These are phyloP conservation scores for Kwoniella sp. DNA, from an alignment of 768 basidiomycete species.

Conservation along the genomic window DNA sequence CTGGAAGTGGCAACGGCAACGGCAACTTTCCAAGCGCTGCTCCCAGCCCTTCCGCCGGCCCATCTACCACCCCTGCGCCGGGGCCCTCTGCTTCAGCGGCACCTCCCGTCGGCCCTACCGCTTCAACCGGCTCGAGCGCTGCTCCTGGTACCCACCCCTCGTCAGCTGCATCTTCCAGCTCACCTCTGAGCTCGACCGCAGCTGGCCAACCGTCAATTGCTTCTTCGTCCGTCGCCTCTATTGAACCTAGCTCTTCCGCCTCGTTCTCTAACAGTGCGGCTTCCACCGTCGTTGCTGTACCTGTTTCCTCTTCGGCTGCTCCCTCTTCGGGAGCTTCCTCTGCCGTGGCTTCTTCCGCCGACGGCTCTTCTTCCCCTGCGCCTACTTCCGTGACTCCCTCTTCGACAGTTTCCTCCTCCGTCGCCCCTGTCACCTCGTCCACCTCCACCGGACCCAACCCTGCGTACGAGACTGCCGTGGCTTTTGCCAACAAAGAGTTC, in stretches of 20 bases:
- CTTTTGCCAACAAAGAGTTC: conserved; percentile 33
- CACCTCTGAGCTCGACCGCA: background rate
- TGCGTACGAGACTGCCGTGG: conserved; percentile 29
- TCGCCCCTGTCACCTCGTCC: background rate
- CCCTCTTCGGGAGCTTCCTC: background rate
- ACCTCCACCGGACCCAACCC: conserved; percentile 22
- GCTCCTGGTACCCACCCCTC: background rate
- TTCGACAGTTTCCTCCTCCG: conserved; percentile 1
- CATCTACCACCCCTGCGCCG: background rate
- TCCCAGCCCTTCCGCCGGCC: background rate
- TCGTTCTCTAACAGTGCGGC: background rate
- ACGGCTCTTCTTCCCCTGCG: background rate
- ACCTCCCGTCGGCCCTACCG: background rate
- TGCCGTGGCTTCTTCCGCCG: background rate
- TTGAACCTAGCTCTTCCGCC: background rate
- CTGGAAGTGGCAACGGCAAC: background rate
- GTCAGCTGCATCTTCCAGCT: background rate
- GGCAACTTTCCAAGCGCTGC: background rate
- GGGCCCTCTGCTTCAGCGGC: background rate
- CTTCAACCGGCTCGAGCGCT: background rate
- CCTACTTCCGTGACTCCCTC: background rate
- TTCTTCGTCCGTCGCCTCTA: background rate
- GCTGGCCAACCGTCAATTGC: background rate
- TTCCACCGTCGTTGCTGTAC: background rate
- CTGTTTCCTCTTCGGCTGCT: background rate